These are phyloP conservation scores for Gossypium lobatum DNA, from an alignment of 441 rosid species.

Conservation along the genomic window DNA sequence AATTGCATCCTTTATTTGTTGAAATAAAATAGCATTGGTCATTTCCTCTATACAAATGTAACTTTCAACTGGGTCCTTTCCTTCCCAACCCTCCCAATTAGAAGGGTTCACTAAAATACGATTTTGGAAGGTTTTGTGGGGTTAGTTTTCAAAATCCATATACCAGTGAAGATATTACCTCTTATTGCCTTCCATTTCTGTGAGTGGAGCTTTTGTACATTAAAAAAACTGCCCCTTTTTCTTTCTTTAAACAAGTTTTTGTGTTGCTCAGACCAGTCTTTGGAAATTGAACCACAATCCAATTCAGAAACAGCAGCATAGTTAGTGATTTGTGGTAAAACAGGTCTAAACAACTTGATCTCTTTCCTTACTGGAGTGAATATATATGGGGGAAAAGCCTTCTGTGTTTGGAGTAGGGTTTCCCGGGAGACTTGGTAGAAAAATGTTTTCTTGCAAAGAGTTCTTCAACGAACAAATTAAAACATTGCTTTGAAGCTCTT, in stretches of 20 bases:
- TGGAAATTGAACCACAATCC: neutral
- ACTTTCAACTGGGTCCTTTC: neutral
- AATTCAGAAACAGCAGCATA: neutral
- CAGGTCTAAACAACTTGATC: neutral
- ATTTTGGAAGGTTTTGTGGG: neutral
- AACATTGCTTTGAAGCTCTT: neutral
- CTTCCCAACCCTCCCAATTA: neutral
- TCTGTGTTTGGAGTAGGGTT: neutral
- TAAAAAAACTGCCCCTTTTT: neutral
- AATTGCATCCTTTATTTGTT: neutral
- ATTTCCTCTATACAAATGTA: neutral
- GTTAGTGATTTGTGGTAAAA: neutral
- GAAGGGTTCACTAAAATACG: neutral
- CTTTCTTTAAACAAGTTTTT: neutral
- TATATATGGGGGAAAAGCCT: neutral
- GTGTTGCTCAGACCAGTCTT: neutral
- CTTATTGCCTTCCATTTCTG: neutral
- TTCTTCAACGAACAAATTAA: neutral
- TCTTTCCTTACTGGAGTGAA: neutral
- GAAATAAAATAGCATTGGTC: neutral
- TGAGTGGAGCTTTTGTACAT: neutral
- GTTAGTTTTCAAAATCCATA: neutral
- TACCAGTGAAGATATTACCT: neutral
- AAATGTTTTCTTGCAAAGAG: neutral
- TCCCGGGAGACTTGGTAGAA: neutral